These are phyloP conservation scores for Amanita subjunquillea DNA, from an alignment of 768 basidiomycete genomes.

Conservation along the genomic window DNA sequence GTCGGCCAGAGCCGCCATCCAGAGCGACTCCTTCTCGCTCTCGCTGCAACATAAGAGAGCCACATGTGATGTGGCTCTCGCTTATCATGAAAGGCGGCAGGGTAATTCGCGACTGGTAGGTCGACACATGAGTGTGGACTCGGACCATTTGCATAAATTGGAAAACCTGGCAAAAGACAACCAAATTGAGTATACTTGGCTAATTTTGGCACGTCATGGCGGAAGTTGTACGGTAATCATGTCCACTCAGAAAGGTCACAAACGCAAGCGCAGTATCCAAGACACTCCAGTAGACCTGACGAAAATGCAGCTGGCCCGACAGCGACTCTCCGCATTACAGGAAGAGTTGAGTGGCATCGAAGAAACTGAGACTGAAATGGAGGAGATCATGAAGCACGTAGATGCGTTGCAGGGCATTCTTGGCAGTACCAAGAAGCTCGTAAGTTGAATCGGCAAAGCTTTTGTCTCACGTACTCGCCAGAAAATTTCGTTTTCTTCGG, in stretches of 20 bases:
- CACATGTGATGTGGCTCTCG: too few relatives aligned
- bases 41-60: too few relatives aligned
- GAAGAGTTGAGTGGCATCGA: slow-evolving; percentile 3
- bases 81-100: too few relatives aligned
- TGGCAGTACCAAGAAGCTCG: slow-evolving; percentile 1
- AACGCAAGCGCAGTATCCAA: slow-evolving; percentile 1
- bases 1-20: too few relatives aligned
- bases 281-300: slow-evolving; percentile 1
- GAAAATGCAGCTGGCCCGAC: slow-evolving; percentile 2
- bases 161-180: too few relatives aligned
- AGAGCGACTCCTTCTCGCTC: too few relatives aligned
- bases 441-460: slow-evolving; percentile 1
- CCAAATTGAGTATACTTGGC: too few relatives aligned
- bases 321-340: slow-evolving; percentile 1
- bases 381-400: slow-evolving; percentile 1
- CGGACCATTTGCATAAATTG: too few relatives aligned
- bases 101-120: too few relatives aligned
- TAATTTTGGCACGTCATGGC: too few relatives aligned
- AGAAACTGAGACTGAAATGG: slow-evolving; percentile 2
- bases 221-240: too few relatives aligned
- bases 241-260: neutral
- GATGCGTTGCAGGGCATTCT: neutral
- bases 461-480: neutral
- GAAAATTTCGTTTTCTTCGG: slow-evolving; percentile 4
- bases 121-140: too few relatives aligned